Evolutionary conservation across 192 early-diverging fungal species (phyloP).

Genomic region (Coemansia sp.): DNA sequence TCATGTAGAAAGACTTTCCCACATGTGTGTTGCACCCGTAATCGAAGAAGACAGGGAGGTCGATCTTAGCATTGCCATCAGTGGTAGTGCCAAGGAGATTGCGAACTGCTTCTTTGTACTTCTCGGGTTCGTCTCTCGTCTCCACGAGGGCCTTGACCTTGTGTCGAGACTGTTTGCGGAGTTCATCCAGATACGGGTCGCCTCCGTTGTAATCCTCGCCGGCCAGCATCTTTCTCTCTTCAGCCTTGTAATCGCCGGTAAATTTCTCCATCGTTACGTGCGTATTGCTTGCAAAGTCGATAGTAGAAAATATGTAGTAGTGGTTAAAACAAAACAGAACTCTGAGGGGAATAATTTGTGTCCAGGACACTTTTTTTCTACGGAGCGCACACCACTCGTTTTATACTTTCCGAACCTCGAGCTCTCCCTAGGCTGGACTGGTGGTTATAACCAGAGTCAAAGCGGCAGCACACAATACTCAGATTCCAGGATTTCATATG

Average conservation of each 20-base stretch:
- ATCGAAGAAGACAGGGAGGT: conserved; percentile 70
- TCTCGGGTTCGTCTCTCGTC: conserved; percentile 29
- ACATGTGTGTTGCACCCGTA: conserved; percentile 77
- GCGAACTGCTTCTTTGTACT: conserved; percentile 25
- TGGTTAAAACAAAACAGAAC: too few relatives aligned
- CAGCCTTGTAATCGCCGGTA: conserved; percentile 30
- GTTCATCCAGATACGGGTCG: conserved; percentile 56
- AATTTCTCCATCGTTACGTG: neutral
- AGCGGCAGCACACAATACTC: too few relatives aligned
- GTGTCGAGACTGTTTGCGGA: conserved; percentile 35
- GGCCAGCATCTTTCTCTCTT: conserved; percentile 65
- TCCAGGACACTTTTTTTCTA: too few relatives aligned
- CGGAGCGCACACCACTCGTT: too few relatives aligned
- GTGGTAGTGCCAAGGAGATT: conserved; percentile 61
- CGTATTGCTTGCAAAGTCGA: neutral
- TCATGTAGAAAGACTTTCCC: conserved; percentile 75
- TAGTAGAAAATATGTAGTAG: too few relatives aligned
- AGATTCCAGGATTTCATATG: too few relatives aligned
- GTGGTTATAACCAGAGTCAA: too few relatives aligned
- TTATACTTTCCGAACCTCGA: too few relatives aligned
- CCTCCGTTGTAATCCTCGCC: conserved; percentile 60
- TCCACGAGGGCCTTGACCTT: conserved; percentile 22
- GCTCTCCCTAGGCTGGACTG: too few relatives aligned
- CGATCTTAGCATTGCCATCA: conserved; percentile 57
- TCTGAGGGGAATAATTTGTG: too few relatives aligned